Conservation (phyloP, 2,329 filamentous ascomycete genomes). For the Chrysosporium queenslandicum region DNA sequence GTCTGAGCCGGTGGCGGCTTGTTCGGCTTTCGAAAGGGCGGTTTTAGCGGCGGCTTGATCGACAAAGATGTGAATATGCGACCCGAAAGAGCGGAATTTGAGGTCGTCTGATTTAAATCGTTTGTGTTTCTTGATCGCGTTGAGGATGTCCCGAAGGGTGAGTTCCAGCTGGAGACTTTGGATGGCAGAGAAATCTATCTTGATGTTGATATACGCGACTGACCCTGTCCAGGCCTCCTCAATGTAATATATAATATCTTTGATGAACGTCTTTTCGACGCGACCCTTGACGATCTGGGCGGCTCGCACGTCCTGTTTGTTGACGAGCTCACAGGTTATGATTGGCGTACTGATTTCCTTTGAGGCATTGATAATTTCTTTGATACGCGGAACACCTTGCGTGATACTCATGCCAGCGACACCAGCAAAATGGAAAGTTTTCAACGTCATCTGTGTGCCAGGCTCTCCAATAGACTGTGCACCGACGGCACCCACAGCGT, state of each 20-base stretch:
- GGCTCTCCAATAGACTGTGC: conserved; percentile 97
- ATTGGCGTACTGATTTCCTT: conserved; percentile 89
- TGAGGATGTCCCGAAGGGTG: conserved; percentile 58
- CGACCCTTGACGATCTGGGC: conserved; percentile 86
- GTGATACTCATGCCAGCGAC: conserved; percentile 99
- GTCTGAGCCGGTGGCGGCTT: conserved; percentile 35
- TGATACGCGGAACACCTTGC: conserved; percentile 97
- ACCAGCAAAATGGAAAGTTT: conserved; percentile 99
- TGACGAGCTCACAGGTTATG: conserved; percentile 75
- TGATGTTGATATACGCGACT: conserved; percentile 66
- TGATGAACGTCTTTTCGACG: conserved; percentile 88
- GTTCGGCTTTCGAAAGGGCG: conserved; percentile 34
- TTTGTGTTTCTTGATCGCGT: conserved; percentile 67
- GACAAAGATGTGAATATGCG: conserved; percentile 63
- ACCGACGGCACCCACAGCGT: conserved; percentile 90
- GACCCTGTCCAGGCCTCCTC: conserved; percentile 81
- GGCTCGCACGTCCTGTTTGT: conserved; percentile 61
- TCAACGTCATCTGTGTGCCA: conserved; percentile 97
- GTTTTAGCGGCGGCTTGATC: conserved; percentile 35
- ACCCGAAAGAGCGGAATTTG: conserved; percentile 41
- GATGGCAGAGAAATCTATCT: conserved; percentile 70
- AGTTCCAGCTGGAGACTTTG: conserved; percentile 74
- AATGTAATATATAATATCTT: conserved; percentile 68
- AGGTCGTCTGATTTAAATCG: conserved; percentile 63
- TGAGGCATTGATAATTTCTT: conserved; percentile 99